Conservation (phyloP, 2,329 filamentous ascomycete species). For the Colletotrichum sp. region DNA sequence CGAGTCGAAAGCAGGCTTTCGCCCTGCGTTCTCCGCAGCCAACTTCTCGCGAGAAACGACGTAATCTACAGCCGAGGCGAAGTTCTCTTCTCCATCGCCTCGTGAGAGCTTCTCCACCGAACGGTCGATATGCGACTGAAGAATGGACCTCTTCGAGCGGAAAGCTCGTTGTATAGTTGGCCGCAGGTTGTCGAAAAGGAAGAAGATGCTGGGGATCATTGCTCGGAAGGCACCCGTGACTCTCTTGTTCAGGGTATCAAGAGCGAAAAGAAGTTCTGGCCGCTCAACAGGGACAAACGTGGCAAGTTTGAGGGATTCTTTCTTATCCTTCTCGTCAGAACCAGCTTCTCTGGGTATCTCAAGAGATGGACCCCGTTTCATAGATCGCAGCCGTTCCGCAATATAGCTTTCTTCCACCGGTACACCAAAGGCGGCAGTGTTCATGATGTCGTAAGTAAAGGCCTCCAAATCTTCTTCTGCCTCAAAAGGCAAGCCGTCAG, state of each 20-base stretch:
- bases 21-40: not conserved
- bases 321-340: not conserved
- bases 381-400: not conserved
- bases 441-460: slow-evolving; percentile 1
- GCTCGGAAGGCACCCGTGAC: not conserved
- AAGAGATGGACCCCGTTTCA: not conserved
- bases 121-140: not conserved
- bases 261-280: not conserved
- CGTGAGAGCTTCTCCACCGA: not conserved
- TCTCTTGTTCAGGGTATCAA: not conserved
- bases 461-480: not conserved
- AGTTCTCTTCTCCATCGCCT: not conserved
- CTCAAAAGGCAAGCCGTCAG: not conserved
- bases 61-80: not conserved
- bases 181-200: not conserved
- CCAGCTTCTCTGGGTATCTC: not conserved
- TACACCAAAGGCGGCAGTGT: not conserved
- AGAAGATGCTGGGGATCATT: not conserved
- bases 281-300: not conserved
- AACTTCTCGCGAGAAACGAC: not conserved
- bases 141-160: not conserved
- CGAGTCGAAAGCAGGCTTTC: not conserved
- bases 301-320: not conserved
- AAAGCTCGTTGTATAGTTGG: not conserved
- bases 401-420: not conserved